A percentile compares a stretch with the other conserved stretches of the same genome.
Evolutionary conservation across 495 filamentous ascomycete species (phyloP).

Genomic region (Hyaloscypha finlandica): DNA sequence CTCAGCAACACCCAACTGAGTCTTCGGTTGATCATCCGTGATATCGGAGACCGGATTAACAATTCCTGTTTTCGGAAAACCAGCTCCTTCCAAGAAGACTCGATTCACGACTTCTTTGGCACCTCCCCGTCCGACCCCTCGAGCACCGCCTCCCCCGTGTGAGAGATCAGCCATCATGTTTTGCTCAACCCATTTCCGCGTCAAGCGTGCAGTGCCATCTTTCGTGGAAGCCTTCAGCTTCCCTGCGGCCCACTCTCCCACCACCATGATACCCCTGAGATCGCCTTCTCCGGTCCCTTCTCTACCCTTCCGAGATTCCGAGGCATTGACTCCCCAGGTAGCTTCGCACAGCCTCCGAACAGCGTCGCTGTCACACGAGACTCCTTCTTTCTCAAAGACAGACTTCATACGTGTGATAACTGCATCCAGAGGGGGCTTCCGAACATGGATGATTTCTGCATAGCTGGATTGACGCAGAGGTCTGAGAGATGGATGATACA

Average conservation of each 20-base stretch:
- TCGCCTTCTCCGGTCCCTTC: conserved; percentile 79
- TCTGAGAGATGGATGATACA: conserved; percentile 89
- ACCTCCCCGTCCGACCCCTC: conserved; percentile 68
- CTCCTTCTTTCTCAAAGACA: conserved; percentile 84
- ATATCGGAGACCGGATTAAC: conserved; percentile 24
- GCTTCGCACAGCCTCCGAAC: conserved; percentile 89
- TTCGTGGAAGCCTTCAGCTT: conserved; percentile 62
- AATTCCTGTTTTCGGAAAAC: conserved; percentile 54
- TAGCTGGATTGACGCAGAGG: conserved; percentile 76
- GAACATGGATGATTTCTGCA: conserved; percentile 90
- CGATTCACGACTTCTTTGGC: conserved; percentile 81
- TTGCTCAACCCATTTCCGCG: conserved; percentile 80
- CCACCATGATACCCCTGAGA: conserved; percentile 88
- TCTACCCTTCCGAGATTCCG: conserved; percentile 30
- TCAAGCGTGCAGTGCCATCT: conserved; percentile 52
- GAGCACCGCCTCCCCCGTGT: conserved; percentile 74
- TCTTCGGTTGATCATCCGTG: conserved; percentile 47
- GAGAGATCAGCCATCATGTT: conserved; percentile 68
- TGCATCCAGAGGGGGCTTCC: conserved; percentile 83
- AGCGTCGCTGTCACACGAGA: conserved; percentile 82
- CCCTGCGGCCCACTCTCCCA: conserved; percentile 91
- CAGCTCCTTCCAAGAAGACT: conserved; percentile 84
- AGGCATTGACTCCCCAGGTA: conserved; percentile 77
- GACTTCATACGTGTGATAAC: conserved; percentile 79
- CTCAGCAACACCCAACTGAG: conserved; percentile 67